Conservation (phyloP, 208 protist genomes). For the Polymyxa betae region DNA sequence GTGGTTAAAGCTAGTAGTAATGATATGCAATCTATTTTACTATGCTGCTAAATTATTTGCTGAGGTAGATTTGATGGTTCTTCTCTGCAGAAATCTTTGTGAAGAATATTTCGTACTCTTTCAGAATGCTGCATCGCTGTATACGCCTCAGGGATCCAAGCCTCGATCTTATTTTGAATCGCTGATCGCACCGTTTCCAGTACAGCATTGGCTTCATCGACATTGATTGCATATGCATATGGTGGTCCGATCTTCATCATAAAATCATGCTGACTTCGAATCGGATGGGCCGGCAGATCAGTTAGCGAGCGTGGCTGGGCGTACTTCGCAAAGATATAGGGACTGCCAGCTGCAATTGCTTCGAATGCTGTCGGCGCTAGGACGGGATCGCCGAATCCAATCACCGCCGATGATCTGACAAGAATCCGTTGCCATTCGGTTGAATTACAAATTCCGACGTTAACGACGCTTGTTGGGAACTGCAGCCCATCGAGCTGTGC, state of each 20-base stretch:
- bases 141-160: not conserved
- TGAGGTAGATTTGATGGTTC: not conserved
- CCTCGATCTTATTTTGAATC: not conserved
- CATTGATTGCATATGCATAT: constrained; percentile 34
- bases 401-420: not conserved
- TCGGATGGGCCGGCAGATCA: not conserved
- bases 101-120: not conserved
- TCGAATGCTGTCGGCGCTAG: constrained; percentile 2
- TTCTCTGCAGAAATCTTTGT: not conserved
- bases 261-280: constrained; percentile 11
- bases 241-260: not conserved
- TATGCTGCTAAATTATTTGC: too few species aligned
- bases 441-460: not conserved
- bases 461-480: not conserved
- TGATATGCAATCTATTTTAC: not conserved
- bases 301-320: not conserved
- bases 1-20: not conserved
- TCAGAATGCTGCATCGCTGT: not conserved
- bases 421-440: not conserved
- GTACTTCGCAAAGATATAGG: constrained; percentile 53
- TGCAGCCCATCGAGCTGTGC: not conserved
- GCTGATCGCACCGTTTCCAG: not conserved
- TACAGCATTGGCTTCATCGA: not conserved
- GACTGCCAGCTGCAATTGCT: not conserved
- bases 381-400: constrained; percentile 17